Conservation (phyloP, 192 early-diverging fungal species). For the Coemansia pectinata region DNA sequence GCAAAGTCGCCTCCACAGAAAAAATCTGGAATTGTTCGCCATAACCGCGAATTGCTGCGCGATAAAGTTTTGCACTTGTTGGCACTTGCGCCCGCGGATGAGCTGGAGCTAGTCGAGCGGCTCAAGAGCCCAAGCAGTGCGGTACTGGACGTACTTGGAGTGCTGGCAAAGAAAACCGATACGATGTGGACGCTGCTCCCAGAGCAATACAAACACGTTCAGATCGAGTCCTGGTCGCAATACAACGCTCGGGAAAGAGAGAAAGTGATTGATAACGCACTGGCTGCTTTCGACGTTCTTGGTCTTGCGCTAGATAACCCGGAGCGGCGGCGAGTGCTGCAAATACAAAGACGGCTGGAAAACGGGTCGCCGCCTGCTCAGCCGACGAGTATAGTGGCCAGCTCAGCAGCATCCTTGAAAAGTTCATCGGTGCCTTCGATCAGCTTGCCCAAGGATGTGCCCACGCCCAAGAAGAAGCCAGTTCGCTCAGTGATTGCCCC, state of each 20-base stretch:
- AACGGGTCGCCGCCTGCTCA: neutral
- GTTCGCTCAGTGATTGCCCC: constrained; percentile 35
- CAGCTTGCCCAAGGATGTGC: constrained; percentile 13
- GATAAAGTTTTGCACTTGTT: constrained; percentile 40
- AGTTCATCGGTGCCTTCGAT: constrained; percentile 6
- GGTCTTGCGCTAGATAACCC: constrained; percentile 52
- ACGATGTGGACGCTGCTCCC: constrained; percentile 51
- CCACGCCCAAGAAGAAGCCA: constrained; percentile 36
- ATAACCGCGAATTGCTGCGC: constrained; percentile 40
- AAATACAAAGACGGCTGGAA: constrained; percentile 8
- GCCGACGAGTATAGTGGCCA: neutral
- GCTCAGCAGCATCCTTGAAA: neutral
- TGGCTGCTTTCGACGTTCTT: constrained; percentile 57
- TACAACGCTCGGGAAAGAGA: constrained; percentile 46
- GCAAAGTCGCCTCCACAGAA: constrained; percentile 37
- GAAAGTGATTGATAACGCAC: constrained; percentile 46
- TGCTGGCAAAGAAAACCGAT: constrained; percentile 12
- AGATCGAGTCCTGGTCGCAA: constrained; percentile 57
- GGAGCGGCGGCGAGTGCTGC: constrained; percentile 36
- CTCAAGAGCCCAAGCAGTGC: constrained; percentile 18
- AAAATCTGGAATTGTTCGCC: constrained; percentile 43
- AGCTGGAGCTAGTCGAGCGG: constrained; percentile 12
- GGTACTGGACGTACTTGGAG: constrained; percentile 22
- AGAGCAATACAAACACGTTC: constrained; percentile 54
- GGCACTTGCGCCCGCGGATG: constrained; percentile 22